A percentile compares a stretch with the other conserved stretches of the same genome.
These are phyloP conservation scores for Poteriospumella lacustris DNA, from an alignment of 108 stramenopile genomes.

Conservation along the genomic window DNA sequence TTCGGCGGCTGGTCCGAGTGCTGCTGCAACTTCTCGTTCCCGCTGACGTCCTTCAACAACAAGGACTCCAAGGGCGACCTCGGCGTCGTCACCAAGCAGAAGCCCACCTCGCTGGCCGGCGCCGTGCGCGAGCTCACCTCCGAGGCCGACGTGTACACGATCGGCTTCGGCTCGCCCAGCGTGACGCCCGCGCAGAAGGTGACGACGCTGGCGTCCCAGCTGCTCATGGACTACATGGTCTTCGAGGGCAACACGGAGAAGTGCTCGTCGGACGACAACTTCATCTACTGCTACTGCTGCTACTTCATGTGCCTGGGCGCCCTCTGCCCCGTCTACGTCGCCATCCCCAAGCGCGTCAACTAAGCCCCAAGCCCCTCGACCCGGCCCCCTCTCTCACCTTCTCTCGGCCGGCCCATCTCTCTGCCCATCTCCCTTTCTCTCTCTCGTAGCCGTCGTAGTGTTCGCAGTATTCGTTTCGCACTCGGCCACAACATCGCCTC, in stretches of 20 bases:
- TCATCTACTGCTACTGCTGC: not conserved
- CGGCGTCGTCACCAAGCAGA: constrained; percentile 3
- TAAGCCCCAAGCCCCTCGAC: too few relatives aligned
- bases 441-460: too few relatives aligned
- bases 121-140: not conserved
- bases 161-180: not conserved
- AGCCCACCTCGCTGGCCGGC: not conserved
- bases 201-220: not conserved
- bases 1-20: constrained; percentile 49
- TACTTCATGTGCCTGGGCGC: not conserved
- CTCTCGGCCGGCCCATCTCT: too few relatives aligned
- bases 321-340: not conserved
- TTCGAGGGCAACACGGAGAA: constrained; percentile 31
- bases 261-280: not conserved
- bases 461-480: too few relatives aligned
- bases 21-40: constrained; percentile 42
- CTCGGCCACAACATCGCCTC: too few relatives aligned
- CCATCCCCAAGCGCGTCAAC: not conserved
- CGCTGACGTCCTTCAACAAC: not conserved
- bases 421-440: too few relatives aligned
- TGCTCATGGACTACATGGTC: constrained; percentile 38
- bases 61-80: not conserved
- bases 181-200: constrained; percentile 25
- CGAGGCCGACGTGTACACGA: constrained; percentile 27
- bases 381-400: too few relatives aligned